Conservation (phyloP, 2,329 filamentous ascomycete genomes). For the Pyrenophora graminea region DNA sequence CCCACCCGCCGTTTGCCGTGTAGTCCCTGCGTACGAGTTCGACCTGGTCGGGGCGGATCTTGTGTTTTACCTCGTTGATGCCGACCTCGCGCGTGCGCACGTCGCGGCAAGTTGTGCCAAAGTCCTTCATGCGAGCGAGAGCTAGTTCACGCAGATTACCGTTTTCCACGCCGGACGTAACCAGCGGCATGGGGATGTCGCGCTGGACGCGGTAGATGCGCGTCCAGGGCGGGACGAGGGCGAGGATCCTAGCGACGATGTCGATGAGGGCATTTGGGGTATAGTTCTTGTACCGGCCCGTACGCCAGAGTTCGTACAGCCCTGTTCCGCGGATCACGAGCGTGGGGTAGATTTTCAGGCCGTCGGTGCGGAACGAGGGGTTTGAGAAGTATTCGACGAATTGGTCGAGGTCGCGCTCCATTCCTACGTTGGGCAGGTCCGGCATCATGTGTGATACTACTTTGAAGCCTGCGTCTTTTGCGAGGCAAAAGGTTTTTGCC, state of each 20-base stretch:
- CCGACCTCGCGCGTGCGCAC: slow-evolving; percentile 95
- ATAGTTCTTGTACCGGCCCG: slow-evolving; percentile 96
- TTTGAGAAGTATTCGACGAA: slow-evolving; percentile 98
- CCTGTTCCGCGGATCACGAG: slow-evolving; percentile 96
- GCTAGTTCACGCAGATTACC: slow-evolving; percentile 93
- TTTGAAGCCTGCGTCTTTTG: slow-evolving; percentile 98
- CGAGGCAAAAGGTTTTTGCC: slow-evolving; percentile 93
- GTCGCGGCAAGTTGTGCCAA: slow-evolving; percentile 94
- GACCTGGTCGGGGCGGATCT: slow-evolving; percentile 93
- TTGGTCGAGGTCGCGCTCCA: slow-evolving; percentile 96
- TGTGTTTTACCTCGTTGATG: slow-evolving; percentile 99
- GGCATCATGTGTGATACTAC: slow-evolving; percentile 99
- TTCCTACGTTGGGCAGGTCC: slow-evolving; percentile 94
- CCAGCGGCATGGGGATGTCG: slow-evolving; percentile 99
- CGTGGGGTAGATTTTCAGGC: slow-evolving; percentile 96
- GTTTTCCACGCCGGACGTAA: slow-evolving; percentile 98
- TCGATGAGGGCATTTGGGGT: slow-evolving; percentile 96
- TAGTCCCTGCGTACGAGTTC: slow-evolving; percentile 95
- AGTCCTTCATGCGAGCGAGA: slow-evolving; percentile 97
- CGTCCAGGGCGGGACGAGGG: slow-evolving; percentile 94
- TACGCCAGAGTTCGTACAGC: slow-evolving; percentile 96
- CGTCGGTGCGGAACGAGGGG: slow-evolving; percentile 92
- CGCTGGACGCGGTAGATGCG: slow-evolving; percentile 97
- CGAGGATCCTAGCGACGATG: slow-evolving; percentile 92
- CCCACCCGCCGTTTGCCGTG: slow-evolving; percentile 93